Evolutionary conservation across 2,329 filamentous ascomycete species (phyloP).

Genomic region (Pseudogymnoascus pannorum): DNA sequence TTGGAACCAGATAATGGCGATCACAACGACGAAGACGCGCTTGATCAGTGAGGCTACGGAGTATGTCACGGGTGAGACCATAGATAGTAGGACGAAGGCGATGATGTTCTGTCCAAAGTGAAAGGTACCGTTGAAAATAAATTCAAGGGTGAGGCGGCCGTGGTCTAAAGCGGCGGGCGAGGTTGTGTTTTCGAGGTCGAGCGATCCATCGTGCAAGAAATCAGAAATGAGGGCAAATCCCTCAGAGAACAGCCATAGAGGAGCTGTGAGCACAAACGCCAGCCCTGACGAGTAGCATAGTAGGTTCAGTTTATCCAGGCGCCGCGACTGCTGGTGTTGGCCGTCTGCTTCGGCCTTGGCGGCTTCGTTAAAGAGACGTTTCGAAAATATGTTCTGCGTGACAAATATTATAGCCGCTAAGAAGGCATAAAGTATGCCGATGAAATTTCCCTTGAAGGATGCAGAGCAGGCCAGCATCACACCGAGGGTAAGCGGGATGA

Average conservation of each 20-base stretch:
- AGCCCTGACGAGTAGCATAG: slow-evolving; percentile 95
- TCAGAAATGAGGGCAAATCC: slow-evolving; percentile 71
- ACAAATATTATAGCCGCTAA: slow-evolving; percentile 91
- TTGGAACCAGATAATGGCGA: slow-evolving; percentile 94
- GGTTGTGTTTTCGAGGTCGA: slow-evolving; percentile 47
- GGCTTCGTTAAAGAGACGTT: slow-evolving; percentile 93
- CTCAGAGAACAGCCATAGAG: slow-evolving; percentile 91
- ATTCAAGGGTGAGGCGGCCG: slow-evolving; percentile 70
- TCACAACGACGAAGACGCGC: slow-evolving; percentile 90
- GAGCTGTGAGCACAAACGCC: slow-evolving; percentile 79
- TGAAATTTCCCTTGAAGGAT: slow-evolving; percentile 70
- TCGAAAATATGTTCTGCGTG: slow-evolving; percentile 97
- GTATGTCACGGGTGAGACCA: slow-evolving; percentile 94
- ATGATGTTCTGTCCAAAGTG: slow-evolving; percentile 96
- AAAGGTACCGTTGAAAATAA: slow-evolving; percentile 92
- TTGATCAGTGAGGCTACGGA: slow-evolving; percentile 95
- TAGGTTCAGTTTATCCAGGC: slow-evolving; percentile 93
- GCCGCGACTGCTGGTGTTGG: slow-evolving; percentile 54
- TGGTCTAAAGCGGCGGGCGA: slow-evolving; percentile 66
- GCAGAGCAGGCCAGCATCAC: slow-evolving; percentile 95
- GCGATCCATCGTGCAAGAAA: slow-evolving; percentile 71
- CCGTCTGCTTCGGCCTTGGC: slow-evolving; percentile 75
- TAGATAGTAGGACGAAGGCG: slow-evolving; percentile 83
- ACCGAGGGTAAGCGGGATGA: slow-evolving; percentile 86
- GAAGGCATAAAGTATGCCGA: slow-evolving; percentile 85